phyloP scores from a whole-genome alignment of 78 protist genomes.

The Pigoraptor vietnamica region DNA sequence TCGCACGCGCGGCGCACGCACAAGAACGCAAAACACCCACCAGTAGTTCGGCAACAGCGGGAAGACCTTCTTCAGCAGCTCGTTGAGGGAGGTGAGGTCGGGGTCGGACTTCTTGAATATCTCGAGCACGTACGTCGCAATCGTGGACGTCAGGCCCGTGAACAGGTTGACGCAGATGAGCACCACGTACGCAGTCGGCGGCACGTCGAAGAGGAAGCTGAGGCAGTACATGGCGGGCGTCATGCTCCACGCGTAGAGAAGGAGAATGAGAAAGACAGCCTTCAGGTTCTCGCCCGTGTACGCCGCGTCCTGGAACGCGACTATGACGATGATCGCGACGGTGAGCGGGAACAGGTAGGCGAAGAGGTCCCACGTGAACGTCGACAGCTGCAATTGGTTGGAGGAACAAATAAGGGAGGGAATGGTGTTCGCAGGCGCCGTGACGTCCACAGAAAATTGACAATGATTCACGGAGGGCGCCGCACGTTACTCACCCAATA shows the following conservation, averaged over 20 bases:
- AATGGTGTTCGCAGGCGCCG: no score
- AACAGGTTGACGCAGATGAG: slow-evolving; percentile 15
- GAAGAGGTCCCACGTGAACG: neutral
- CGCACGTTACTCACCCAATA: neutral
- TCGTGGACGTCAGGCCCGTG: neutral
- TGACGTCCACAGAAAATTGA: no score
- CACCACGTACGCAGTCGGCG: neutral
- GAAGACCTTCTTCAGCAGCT: neutral
- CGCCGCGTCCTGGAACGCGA: neutral
- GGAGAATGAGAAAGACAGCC: neutral
- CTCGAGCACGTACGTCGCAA: neutral
- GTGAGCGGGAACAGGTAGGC: neutral
- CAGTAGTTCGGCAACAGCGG: slow-evolving; percentile 6
- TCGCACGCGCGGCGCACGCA: neutral
- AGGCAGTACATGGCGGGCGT: slow-evolving; percentile 3
- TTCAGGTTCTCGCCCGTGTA: neutral
- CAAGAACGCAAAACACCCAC: neutral
- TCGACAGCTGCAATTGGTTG: neutral
- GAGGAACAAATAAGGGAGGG: neutral
- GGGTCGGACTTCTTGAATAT: neutral
- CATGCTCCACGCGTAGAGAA: neutral
- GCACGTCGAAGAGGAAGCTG: neutral
- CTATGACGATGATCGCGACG: neutral
- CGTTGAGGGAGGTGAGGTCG: neutral
- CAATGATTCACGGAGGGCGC: no score